Conservation (phyloP, 345 rosid species). For the Bruguiera parviflora region DNA sequence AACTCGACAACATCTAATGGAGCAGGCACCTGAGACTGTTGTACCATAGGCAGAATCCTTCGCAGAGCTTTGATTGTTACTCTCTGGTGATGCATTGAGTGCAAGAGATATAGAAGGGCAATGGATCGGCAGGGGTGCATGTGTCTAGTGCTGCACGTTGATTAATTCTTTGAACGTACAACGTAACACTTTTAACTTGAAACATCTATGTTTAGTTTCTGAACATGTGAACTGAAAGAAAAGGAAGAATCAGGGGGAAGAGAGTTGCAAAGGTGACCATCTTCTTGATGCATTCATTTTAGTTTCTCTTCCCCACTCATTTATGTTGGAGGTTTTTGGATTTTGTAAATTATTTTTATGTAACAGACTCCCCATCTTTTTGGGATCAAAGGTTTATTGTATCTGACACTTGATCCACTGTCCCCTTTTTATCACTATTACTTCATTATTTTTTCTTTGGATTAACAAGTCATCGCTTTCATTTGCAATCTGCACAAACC, state of each 20-base stretch:
- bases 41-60: conserved; percentile 12
- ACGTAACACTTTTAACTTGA: conserved; percentile 36
- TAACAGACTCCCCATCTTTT: neutral
- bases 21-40: conserved; percentile 11
- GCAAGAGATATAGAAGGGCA: conserved; percentile 7
- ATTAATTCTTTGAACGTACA: conserved; percentile 21
- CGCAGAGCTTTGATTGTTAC: conserved; percentile 6
- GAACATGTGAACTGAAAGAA: conserved; percentile 15
- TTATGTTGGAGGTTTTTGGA: neutral
- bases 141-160: neutral
- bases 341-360: neutral
- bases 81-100: conserved; percentile 6
- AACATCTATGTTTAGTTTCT: conserved; percentile 31
- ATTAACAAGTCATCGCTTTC: no score
- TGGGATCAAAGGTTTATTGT: neutral
- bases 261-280: conserved; percentile 12
- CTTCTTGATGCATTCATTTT: neutral
- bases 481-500: no score
- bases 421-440: no score
- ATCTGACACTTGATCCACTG: no score
- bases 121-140: no score
- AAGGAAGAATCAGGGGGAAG: conserved; percentile 21
- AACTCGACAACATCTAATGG: conserved; percentile 17
- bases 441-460: no score
- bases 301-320: neutral